Percentiles rank a stretch among this genome's conserved stretches.
These are phyloP conservation scores for Suhomyces atakaporum DNA, from an alignment of 1,139 yeast genomes.

Conservation along the genomic window DNA sequence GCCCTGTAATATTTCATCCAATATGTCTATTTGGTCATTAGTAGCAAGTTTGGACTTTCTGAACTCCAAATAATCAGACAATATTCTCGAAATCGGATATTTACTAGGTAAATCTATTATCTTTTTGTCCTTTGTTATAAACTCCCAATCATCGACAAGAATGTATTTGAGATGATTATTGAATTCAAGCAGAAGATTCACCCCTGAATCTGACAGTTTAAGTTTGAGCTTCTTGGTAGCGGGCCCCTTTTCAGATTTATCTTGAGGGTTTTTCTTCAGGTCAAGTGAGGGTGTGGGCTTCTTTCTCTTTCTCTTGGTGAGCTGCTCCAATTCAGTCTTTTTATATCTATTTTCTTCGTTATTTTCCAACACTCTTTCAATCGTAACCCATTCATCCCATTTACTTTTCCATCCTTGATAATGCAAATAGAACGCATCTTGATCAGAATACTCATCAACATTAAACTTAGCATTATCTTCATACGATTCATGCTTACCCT, in stretches of 20 bases:
- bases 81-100: slow-evolving; percentile 51
- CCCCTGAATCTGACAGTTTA: slow-evolving; percentile 3
- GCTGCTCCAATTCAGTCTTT: slow-evolving; percentile 62
- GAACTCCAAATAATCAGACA: slow-evolving; percentile 47
- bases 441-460: slow-evolving; percentile 32
- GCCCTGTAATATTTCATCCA: slow-evolving; percentile 70
- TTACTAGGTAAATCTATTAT: slow-evolving; percentile 62
- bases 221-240: slow-evolving; percentile 17
- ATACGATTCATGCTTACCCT: slow-evolving; percentile 36
- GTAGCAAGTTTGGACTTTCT: slow-evolving; percentile 20
- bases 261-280: slow-evolving; percentile 9
- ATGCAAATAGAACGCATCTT: slow-evolving; percentile 68
- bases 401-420: slow-evolving; percentile 95
- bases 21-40: slow-evolving; percentile 47
- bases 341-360: slow-evolving; percentile 68
- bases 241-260: slow-evolving; percentile 10
- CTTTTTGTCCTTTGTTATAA: slow-evolving; percentile 75
- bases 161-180: slow-evolving; percentile 54
- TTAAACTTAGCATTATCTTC: slow-evolving; percentile 38
- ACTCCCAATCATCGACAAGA: slow-evolving; percentile 93
- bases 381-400: slow-evolving; percentile 96
- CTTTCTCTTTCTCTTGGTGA: slow-evolving; percentile 23
- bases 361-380: slow-evolving; percentile 65
- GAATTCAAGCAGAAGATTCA: slow-evolving; percentile 15
- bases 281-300: slow-evolving; percentile 9